Conservation (phyloP, 1,139 yeast genomes). For the Zygoascus sp. region DNA sequence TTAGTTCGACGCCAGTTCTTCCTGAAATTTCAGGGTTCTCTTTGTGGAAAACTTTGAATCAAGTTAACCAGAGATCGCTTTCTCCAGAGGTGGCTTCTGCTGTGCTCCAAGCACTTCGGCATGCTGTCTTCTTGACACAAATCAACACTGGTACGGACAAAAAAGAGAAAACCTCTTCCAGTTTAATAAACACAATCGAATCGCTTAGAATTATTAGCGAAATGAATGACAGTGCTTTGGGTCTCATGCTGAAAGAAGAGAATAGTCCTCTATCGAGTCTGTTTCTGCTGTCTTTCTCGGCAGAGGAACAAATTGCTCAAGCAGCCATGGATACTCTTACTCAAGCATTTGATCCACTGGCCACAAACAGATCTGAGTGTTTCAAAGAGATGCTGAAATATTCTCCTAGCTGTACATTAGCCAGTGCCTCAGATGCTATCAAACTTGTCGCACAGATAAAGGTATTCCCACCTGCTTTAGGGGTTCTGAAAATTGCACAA, state of each 20-base stretch:
- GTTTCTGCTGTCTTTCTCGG: constrained; percentile 15
- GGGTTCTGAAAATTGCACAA: constrained; percentile 67
- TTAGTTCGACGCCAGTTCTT: background rate
- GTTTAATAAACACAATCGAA: background rate
- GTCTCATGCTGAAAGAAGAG: background rate
- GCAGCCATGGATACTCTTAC: constrained; percentile 68
- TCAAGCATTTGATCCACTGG: constrained; percentile 74
- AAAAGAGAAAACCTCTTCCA: background rate
- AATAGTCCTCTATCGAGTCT: background rate
- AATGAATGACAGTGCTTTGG: constrained; percentile 3
- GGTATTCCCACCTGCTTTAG: constrained; percentile 70
- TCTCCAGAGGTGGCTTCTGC: background rate
- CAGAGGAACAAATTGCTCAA: constrained; percentile 17
- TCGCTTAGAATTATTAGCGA: constrained; percentile 4
- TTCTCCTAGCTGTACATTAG: constrained; percentile 43
- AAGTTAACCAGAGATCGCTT: background rate
- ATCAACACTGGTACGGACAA: background rate
- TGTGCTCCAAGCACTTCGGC: constrained; percentile 2
- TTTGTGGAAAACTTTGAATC: constrained; percentile 5
- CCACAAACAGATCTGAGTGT: constrained; percentile 56
- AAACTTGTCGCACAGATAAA: constrained; percentile 41
- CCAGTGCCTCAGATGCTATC: constrained; percentile 48
- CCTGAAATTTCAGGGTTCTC: background rate
- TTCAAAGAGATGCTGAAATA: constrained; percentile 49
- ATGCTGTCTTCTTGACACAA: background rate